Evolutionary conservation across 179 eudicot species (phyloP), one percentile per base, ranked within the genome.

Genomic region (Drosera spatulata): DNA sequence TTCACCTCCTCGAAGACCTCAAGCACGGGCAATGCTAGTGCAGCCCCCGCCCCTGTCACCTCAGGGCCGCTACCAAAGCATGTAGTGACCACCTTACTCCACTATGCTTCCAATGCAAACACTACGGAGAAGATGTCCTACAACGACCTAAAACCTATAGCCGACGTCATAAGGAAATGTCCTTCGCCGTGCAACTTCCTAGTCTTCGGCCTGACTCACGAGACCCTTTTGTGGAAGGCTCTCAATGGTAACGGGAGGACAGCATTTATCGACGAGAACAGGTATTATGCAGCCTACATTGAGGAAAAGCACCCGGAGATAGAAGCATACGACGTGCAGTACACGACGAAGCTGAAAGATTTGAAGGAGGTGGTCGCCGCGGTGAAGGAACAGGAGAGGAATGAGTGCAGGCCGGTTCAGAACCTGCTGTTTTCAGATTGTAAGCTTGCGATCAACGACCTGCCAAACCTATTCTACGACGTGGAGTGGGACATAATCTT

Each of bases 331-430:
- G 98, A 91, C 59, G 95, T 88, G 9, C 91, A 86, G 55, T 91
- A 82, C 86, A 73, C 96, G 38, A 79, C 96, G 14, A 85, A 82
- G 40, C 40, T 77, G 33, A 77, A 77, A 2, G 88, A 88, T 7
- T 67, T 71, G 75, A 76, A 78, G 55, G 84, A 82, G 47, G 65
- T 91, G 2, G 71, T 88, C 1, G 63, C 69, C 0, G 60, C 80
- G 2, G 87, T 68, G 40, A 84, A 80, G 64, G 81, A 82, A 4
- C 96, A 80, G 58, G 61, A 66, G 2, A 73, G 62, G 7, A 91
- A 85, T 37, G 98, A 91, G 53, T 91, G 98, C 61, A 68, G 76
- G 59, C 98, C 98, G 2, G 96, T 91, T 1, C 96, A 91, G 66
- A 91, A 91, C 68, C 65, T 91, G n/a, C 70, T 91, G 45, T 91